Evolutionary conservation across 768 basidiomycete species (phyloP), one percentile per base, ranked within the genome.

Genomic region (Tricholoma sp.): DNA sequence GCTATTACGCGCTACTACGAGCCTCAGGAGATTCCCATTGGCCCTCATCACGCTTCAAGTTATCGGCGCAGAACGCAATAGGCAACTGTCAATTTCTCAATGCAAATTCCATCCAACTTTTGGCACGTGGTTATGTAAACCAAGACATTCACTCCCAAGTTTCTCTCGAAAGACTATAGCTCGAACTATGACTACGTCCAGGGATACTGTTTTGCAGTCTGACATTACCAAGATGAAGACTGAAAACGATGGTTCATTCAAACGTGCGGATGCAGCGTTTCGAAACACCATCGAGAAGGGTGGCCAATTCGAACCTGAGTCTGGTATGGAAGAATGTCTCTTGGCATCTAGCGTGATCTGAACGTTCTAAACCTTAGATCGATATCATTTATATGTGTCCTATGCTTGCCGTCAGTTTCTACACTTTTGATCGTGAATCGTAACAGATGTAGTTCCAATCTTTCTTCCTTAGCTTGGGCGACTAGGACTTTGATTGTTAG

Each of bases 331-430:
- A 4, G n/a, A 12, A n/a, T 29, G 51, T 48, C 31, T 52, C n/a
- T 41, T 11, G 34, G 50, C 17, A 11, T 50, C 45, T 12, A 13
- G 12, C 28, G 17, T 29, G 18, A 47, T 39, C 7, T 5, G 54
- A 15, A 49, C 29, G 28, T 28, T 6, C 18, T 49, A 11, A 33
- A 2, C 17, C 50, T 11, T 50, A 93, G 93, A 85, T 58, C 86
- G 95, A 45, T 98, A 98, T 68, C 90, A 91, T 62, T 89, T 96
- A 61, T 96, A 91, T 64, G 90, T 97, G 56, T 89, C 89, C 4
- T 84, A 85, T 60, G 84, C 88, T 1, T 98, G 94, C 64, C 94
- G 89, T 91, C 60, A 68, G 87, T 53, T 49, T 50, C 20, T 12
- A 24, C 12, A 5, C 13, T 39, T 63, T 42, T 24, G 24, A 2